These are phyloP conservation scores for Begonia peltatifolia DNA, from an alignment of 306 rosid species.

Conservation along the genomic window DNA sequence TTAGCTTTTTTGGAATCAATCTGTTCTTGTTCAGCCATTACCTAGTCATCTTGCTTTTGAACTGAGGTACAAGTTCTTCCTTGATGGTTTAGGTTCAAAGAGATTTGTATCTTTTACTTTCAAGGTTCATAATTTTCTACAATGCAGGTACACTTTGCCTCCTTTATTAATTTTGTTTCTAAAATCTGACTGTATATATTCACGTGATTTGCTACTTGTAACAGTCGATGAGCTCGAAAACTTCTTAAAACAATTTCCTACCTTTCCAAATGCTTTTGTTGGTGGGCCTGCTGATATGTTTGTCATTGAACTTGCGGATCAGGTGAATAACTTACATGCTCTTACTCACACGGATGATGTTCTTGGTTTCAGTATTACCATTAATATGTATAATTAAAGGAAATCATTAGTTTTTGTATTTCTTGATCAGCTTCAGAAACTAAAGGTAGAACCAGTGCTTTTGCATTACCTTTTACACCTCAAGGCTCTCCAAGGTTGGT, in stretches of 20 bases:
- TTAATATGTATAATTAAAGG: too few relatives aligned
- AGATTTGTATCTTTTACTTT: constrained; percentile 80
- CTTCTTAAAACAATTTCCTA: constrained; percentile 73
- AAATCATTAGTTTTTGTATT: constrained; percentile 8
- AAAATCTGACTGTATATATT: constrained; percentile 11
- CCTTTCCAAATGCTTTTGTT: constrained; percentile 67
- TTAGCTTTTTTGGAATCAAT: too few relatives aligned
- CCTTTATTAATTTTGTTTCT: neutral
- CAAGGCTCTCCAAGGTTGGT: constrained; percentile 58
- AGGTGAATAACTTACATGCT: constrained; percentile 23
- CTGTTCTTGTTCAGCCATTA: neutral
- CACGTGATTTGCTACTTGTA: constrained; percentile 14
- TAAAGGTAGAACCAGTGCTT: constrained; percentile 92
- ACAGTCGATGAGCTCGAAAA: constrained; percentile 64
- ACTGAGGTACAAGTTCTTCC: neutral
- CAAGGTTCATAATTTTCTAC: constrained; percentile 82
- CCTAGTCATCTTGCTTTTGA: neutral
- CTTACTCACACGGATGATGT: too few relatives aligned
- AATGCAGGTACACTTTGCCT: constrained; percentile 43
- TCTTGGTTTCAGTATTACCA: too few relatives aligned
- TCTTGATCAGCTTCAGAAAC: constrained; percentile 67
- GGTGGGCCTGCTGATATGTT: constrained; percentile 82
- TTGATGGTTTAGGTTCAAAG: constrained; percentile 57
- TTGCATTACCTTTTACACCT: constrained; percentile 78
- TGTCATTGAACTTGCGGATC: constrained; percentile 86